Evolutionary conservation across 176 grass and related monocot species (phyloP).

Genomic region (Phyllostachys edulis): DNA sequence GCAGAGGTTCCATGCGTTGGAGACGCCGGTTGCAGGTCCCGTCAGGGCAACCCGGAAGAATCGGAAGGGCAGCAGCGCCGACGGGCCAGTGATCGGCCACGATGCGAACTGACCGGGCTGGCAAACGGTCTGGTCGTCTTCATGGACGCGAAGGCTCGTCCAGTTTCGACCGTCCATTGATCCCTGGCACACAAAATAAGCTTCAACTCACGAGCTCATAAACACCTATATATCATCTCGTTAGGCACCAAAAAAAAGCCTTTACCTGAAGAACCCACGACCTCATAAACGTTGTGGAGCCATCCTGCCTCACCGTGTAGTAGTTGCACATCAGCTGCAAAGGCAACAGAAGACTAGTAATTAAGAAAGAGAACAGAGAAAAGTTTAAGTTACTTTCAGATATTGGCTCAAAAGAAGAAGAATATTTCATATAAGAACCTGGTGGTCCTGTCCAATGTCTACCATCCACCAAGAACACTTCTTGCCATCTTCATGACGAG

Average conservation of each 20-base stretch:
- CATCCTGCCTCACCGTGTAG: constrained; percentile 93
- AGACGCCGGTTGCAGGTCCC: constrained; percentile 35
- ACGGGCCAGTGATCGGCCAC: constrained; percentile 61
- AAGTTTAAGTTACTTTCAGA: not conserved
- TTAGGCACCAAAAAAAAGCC: not conserved
- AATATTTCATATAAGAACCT: constrained; percentile 43
- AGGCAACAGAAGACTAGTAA: not conserved
- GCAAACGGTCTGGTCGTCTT: constrained; percentile 73
- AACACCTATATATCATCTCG: not conserved
- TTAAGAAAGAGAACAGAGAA: not conserved
- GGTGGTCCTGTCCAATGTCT: constrained; percentile 77
- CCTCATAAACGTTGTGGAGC: constrained; percentile 80
- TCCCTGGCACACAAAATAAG: constrained; percentile 40
- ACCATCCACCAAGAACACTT: constrained; percentile 95
- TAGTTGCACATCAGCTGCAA: constrained; percentile 94
- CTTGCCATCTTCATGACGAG: constrained; percentile 61
- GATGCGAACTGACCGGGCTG: constrained; percentile 76
- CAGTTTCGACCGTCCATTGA: constrained; percentile 75
- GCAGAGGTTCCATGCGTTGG: constrained; percentile 64
- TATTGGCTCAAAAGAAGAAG: not conserved
- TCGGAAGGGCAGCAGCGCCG: constrained; percentile 73
- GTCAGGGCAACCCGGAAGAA: constrained; percentile 75
- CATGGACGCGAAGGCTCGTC: constrained; percentile 63
- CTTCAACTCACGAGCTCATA: no score
- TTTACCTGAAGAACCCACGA: constrained; percentile 77